phyloP scores from a whole-genome alignment of 2,329 filamentous ascomycete genomes.

The Clonostachys rosea region DNA sequence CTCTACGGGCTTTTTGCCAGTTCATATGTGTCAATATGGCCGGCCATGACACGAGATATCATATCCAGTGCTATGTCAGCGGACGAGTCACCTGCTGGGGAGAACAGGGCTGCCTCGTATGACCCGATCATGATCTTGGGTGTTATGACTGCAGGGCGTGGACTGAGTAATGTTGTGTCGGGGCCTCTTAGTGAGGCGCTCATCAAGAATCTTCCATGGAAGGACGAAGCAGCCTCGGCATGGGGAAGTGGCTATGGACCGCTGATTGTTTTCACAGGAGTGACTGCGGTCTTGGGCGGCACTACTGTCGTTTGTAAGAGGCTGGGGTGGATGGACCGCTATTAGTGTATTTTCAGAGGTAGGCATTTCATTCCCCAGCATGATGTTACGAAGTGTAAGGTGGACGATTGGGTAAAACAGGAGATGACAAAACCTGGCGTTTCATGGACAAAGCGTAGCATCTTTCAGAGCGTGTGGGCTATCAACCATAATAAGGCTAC shows the following conservation, averaged over 20 bases:
- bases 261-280: not conserved
- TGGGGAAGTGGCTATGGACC: not conserved
- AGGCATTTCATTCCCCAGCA: too few relatives aligned
- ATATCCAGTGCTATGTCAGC: not conserved
- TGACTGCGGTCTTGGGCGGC: not conserved
- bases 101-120: not conserved
- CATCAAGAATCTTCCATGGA: slow-evolving; percentile 24
- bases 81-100: not conserved
- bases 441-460: too few relatives aligned
- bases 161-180: slow-evolving; percentile 54
- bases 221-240: not conserved
- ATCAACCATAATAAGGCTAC: too few relatives aligned
- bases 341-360: too few relatives aligned
- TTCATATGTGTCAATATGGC: not conserved
- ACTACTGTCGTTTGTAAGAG: too few relatives aligned
- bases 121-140: slow-evolving; percentile 54
- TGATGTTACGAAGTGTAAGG: too few relatives aligned
- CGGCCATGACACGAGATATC: not conserved
- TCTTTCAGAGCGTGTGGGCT: too few relatives aligned
- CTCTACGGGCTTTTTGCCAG: not conserved
- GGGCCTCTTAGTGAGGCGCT: slow-evolving; percentile 53
- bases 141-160: slow-evolving; percentile 52
- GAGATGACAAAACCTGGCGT: too few relatives aligned
- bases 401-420: too few relatives aligned
- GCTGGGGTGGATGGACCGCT: too few relatives aligned